Percentiles rank a stretch among this genome's conserved stretches.
Conservation (phyloP, 768 basidiomycete genomes). For the Tremella fuciformis region DNA sequence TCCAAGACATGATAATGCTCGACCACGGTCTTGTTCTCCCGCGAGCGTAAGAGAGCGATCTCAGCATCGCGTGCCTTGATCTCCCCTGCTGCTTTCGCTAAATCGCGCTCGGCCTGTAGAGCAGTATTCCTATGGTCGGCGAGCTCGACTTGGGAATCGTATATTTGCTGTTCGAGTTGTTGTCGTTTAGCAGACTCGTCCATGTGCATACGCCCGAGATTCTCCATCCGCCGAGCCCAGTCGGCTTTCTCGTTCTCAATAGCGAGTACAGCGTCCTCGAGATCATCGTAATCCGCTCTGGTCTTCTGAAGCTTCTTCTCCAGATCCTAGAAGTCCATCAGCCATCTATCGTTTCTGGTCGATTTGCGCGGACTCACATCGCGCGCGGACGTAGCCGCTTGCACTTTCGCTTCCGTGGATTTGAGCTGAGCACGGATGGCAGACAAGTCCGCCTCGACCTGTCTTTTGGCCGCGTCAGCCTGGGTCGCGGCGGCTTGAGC, state of each 20-base stretch:
- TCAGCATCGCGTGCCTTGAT: conserved; percentile 80
- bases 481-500: conserved; percentile 59
- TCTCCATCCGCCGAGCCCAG: conserved; percentile 70
- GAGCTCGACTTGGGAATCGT: conserved; percentile 60
- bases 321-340: conserved; percentile 58
- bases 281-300: conserved; percentile 73
- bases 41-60: conserved; percentile 73
- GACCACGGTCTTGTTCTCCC: conserved; percentile 92
- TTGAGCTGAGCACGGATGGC: conserved; percentile 27
- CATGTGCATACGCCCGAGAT: conserved; percentile 68
- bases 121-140: conserved; percentile 63
- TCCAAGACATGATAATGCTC: conserved; percentile 96
- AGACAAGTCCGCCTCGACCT: conserved; percentile 33
- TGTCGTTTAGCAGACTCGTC: conserved; percentile 68
- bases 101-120: conserved; percentile 70
- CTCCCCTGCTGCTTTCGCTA: conserved; percentile 76
- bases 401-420: conserved; percentile 23
- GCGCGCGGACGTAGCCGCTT: conserved; percentile 55
- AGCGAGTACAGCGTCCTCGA: conserved; percentile 82
- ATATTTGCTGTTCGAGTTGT: conserved; percentile 69
- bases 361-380: conserved; percentile 60
- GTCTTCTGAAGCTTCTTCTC: conserved; percentile 72
- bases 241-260: conserved; percentile 77
- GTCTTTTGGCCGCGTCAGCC: conserved; percentile 57
- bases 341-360: not conserved